Evolutionary conservation across 768 basidiomycete genomes (phyloP).

Genomic region (Brasilioporus rufonigricans): DNA sequence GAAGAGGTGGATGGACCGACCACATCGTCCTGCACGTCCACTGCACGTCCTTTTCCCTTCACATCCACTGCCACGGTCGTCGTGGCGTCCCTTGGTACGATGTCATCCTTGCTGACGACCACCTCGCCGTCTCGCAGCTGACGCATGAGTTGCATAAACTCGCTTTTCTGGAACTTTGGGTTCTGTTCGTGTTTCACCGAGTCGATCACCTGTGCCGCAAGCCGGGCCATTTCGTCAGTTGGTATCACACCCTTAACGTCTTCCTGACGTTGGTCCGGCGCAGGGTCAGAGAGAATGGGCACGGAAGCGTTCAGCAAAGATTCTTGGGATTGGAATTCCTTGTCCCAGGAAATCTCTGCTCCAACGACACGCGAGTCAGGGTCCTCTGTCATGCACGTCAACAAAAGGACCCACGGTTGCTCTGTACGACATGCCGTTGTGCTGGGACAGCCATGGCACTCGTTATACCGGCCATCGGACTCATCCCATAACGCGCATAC

Average conservation of each 20-base stretch:
- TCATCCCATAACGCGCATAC: constrained; percentile 38
- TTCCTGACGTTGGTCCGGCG: constrained; percentile 12
- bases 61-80: constrained; percentile 34
- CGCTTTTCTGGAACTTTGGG: constrained; percentile 81
- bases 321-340: constrained; percentile 61
- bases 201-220: constrained; percentile 75
- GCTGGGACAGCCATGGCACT: constrained; percentile 13
- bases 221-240: constrained; percentile 71
- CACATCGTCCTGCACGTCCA: constrained; percentile 8
- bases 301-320: constrained; percentile 31
- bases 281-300: constrained; percentile 1
- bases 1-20: not conserved
- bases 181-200: constrained; percentile 74
- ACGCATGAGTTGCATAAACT: constrained; percentile 84
- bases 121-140: constrained; percentile 78
- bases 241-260: constrained; percentile 28
- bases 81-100: constrained; percentile 54
- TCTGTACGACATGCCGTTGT: constrained; percentile 28
- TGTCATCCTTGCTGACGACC: constrained; percentile 72
- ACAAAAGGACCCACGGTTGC: constrained; percentile 42
- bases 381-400: not conserved
- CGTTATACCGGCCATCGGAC: constrained; percentile 36
- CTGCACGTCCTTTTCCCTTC: constrained; percentile 67
- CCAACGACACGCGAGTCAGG: not conserved
- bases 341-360: constrained; percentile 50